Evolutionary conservation across 805 yeast genomes (phyloP), one percentile per base, ranked within the genome.

Genomic region (Torulaspora delbrueckii): DNA sequence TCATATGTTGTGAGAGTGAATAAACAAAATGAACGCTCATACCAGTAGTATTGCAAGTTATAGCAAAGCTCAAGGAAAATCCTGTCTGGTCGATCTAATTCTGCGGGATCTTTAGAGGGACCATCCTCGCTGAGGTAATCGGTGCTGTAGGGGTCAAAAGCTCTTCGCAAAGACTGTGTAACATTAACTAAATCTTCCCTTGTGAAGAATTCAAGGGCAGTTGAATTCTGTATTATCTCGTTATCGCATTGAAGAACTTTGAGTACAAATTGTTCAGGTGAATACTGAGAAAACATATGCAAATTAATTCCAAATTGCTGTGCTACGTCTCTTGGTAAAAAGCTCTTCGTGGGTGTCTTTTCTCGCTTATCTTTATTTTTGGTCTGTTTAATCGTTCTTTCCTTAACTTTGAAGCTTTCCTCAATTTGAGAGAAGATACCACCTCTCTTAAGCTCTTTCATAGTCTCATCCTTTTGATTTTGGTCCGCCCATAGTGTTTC

Each of bases 301-400:
- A 85, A 69, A 57, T 85, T 85, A 55, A 85, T 85, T 33, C 88
- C 88, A 65, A 85, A 84, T 58, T 84, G 90, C 56, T 85, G 93
- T 1, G 86, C 82, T 14, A 82, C 58, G 52, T 85, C 93, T 50
- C 89, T 71, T 0, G 90, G 73, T 53, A 85, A 69, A 54, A 83
- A 79, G 0, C 81, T 59, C 45, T 75, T 74, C 22, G 67, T 62
- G 24, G 72, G 76, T 27, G 65, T 72, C 43, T 67, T 68, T 10
- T 47, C 44, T 9, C 30, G 42, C 5, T 31, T 13, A 7, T 31
- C 43, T 18, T 45, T 46, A 54, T 65, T 69, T 48, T 70, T 67
- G 1, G 72, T 68, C 8, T 72, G 59, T 18, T 49, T 55, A 40
- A 54, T 55, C 40, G 43, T 59, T 8, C 57, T 58, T 26, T 78